phyloP scores from a whole-genome alignment of 2,329 filamentous ascomycete species.

The Aschersonia sp. region DNA sequence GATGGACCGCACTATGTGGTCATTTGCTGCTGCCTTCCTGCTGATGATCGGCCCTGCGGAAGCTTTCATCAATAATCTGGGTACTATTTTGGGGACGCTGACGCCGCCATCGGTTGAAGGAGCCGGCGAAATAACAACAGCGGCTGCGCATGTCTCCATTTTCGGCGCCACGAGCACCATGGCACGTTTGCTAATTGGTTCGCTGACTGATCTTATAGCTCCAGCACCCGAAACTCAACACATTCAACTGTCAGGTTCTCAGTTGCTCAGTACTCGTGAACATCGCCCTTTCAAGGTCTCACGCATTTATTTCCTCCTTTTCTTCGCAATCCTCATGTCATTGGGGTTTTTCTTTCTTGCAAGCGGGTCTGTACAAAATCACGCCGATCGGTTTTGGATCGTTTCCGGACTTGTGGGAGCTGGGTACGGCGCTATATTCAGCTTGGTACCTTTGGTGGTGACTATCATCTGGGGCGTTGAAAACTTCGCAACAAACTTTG shows the following conservation, averaged over 20 bases:
- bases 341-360: constrained; percentile 66
- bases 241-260: constrained; percentile 24
- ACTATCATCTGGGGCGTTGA: constrained; percentile 98
- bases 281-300: constrained; percentile 47
- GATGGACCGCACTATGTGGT: constrained; percentile 88
- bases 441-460: constrained; percentile 78
- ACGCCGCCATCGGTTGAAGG: constrained; percentile 41
- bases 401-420: constrained; percentile 75
- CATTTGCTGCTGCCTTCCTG: constrained; percentile 79
- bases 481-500: constrained; percentile 98
- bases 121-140: constrained; percentile 35
- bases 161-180: constrained; percentile 81
- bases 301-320: constrained; percentile 64
- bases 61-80: constrained; percentile 94
- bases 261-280: constrained; percentile 8
- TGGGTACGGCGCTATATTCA: constrained; percentile 87
- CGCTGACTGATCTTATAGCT: constrained; percentile 76
- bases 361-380: constrained; percentile 57
- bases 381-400: constrained; percentile 68
- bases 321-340: constrained; percentile 60
- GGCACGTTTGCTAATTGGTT: constrained; percentile 80
- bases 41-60: constrained; percentile 91
- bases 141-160: constrained; percentile 83
- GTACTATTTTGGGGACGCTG: constrained; percentile 80
- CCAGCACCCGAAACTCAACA: constrained; percentile 47